Conservation (phyloP, 352 stramenopile genomes). For the Globisporangium camurandrum region DNA sequence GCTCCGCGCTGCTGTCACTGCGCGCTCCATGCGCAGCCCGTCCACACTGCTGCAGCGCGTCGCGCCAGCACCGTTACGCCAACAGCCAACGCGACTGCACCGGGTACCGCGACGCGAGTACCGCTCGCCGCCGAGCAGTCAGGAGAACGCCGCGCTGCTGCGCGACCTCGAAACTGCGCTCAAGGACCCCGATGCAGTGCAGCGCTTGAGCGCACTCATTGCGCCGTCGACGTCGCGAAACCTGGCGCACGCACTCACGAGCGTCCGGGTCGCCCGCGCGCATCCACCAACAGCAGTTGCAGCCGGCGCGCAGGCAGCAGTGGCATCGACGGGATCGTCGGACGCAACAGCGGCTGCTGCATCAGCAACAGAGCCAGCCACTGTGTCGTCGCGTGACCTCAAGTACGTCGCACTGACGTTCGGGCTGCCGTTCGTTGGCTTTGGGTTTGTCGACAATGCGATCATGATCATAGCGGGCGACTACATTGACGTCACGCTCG, state of each 20-base stretch:
- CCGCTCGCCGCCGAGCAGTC: slow-evolving; percentile 1
- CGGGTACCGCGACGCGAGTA: slow-evolving; percentile 3
- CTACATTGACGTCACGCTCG: slow-evolving; percentile 81
- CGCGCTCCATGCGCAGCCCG: not conserved
- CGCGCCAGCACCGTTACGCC: not conserved
- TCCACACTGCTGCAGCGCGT: not conserved
- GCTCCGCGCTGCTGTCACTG: not conserved
- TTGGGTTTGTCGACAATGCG: slow-evolving; percentile 97
- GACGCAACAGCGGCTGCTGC: slow-evolving; percentile 3
- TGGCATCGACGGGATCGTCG: not conserved
- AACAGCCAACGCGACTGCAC: not conserved
- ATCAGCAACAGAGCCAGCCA: not conserved
- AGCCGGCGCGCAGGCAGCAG: slow-evolving; percentile 1
- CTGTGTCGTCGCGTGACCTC: slow-evolving; percentile 39
- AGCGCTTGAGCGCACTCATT: slow-evolving; percentile 32
- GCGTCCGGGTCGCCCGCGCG: slow-evolving; percentile 14
- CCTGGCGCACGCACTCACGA: slow-evolving; percentile 33
- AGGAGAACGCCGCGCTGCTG: slow-evolving; percentile 37
- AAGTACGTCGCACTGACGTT: slow-evolving; percentile 60
- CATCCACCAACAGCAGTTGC: not conserved
- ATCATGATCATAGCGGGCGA: slow-evolving; percentile 91
- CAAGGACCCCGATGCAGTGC: slow-evolving; percentile 21
- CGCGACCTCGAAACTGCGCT: slow-evolving; percentile 28
- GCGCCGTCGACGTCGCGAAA: slow-evolving; percentile 42
- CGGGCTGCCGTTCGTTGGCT: slow-evolving; percentile 93